These are phyloP conservation scores for Glycyrrhiza uralensis DNA, from an alignment of 306 rosid genomes.

Conservation along the genomic window DNA sequence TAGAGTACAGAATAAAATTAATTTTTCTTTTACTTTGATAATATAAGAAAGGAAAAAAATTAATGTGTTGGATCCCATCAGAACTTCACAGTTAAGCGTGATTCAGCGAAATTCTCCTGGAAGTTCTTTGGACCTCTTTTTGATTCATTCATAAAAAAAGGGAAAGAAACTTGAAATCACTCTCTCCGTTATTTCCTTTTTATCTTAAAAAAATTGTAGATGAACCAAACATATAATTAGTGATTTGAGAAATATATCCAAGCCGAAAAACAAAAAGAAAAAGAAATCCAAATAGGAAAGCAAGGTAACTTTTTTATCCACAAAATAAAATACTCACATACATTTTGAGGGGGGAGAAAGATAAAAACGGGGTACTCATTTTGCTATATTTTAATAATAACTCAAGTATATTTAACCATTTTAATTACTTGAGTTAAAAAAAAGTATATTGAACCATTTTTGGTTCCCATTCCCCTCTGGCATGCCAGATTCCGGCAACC, in stretches of 20 bases:
- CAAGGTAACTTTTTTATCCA: conserved; percentile 40
- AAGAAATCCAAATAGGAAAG: background rate
- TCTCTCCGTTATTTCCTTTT: background rate
- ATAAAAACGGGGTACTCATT: background rate
- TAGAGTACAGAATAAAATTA: background rate
- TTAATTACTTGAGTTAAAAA: too few relatives aligned
- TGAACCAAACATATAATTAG: conserved; percentile 12
- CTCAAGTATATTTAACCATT: too few relatives aligned
- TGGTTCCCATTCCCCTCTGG: conserved; percentile 5
- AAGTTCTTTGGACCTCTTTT: too few relatives aligned
- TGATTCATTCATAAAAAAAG: too few relatives aligned
- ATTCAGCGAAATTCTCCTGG: too few relatives aligned
- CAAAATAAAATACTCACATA: conserved; percentile 42
- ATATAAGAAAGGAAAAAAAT: too few relatives aligned
- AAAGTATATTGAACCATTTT: conserved; percentile 40
- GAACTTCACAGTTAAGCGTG: too few relatives aligned
- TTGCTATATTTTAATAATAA: conserved; percentile 20
- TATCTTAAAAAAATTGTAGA: background rate
- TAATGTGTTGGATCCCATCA: too few relatives aligned
- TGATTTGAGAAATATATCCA: conserved; percentile 10
- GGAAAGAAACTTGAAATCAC: background rate
- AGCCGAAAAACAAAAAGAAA: background rate
- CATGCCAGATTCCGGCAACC: conserved; percentile 36
- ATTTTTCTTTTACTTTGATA: too few relatives aligned
- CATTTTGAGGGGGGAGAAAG: background rate